A percentile compares a stretch with the other conserved stretches of the same genome.
Evolutionary conservation across 2,329 filamentous ascomycete genomes (phyloP).

Genomic region (Aspergillus floridensis): DNA sequence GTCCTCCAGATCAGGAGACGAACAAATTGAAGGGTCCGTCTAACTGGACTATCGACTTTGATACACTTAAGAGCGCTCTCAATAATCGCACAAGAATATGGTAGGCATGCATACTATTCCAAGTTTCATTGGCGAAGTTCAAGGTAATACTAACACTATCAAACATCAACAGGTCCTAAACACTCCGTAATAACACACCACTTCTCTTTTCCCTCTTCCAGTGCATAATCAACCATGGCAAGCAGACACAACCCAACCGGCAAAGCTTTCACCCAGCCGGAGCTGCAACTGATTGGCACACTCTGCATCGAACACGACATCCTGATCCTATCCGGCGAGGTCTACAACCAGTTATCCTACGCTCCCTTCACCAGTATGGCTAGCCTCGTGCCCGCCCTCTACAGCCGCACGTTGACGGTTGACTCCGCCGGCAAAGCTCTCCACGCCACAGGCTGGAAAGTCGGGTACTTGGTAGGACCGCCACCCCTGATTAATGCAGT

Average conservation of each 20-base stretch:
- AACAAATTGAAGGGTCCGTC: slow-evolving; percentile 74
- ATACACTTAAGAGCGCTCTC: slow-evolving; percentile 75
- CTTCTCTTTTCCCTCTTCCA: too few species aligned
- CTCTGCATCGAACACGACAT: neutral
- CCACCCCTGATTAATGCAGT: neutral
- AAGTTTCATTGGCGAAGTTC: too few species aligned
- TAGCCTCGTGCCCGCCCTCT: neutral
- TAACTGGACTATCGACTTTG: slow-evolving; percentile 85
- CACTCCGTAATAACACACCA: slow-evolving; percentile 42
- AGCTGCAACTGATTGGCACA: neutral
- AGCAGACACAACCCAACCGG: neutral
- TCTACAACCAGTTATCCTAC: neutral
- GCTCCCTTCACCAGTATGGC: neutral
- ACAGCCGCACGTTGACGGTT: neutral
- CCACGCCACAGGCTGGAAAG: neutral
- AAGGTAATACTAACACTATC: neutral
- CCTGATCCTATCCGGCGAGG: neutral
- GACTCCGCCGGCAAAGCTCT: neutral
- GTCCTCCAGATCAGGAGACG: slow-evolving; percentile 73
- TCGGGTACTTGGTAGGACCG: neutral
- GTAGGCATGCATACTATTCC: slow-evolving; percentile 48
- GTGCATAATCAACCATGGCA: neutral
- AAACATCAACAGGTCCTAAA: slow-evolving; percentile 43
- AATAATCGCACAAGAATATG: slow-evolving; percentile 89
- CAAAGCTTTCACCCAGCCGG: neutral